Conservation (phyloP, 371 early-diverging fungal species). For the Apophysomyces trapeziformis region DNA sequence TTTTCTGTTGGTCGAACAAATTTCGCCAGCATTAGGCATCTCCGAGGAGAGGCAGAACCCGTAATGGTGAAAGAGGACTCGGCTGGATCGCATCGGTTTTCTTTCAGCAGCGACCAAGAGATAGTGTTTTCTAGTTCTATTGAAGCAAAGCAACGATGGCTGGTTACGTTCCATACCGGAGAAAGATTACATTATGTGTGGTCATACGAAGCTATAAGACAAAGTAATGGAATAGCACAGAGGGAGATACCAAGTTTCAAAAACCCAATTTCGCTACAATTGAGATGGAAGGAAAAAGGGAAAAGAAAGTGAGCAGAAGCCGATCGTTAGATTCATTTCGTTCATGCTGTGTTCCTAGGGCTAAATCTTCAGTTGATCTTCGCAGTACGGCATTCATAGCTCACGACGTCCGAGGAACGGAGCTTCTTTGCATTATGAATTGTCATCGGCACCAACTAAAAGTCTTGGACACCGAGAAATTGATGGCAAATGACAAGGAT, state of each 20-base stretch:
- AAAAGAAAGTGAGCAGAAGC: constrained; percentile 16
- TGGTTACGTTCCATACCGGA: constrained; percentile 16
- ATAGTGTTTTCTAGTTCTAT: constrained; percentile 15
- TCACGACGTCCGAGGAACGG: constrained; percentile 14
- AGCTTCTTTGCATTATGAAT: constrained; percentile 22
- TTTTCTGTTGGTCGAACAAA: background rate
- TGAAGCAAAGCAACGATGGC: constrained; percentile 13
- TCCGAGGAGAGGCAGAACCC: constrained; percentile 12
- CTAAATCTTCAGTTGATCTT: background rate
- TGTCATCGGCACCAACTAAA: background rate
- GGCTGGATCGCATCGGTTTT: constrained; percentile 1
- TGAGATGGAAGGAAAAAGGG: constrained; percentile 7
- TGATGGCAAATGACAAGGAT: constrained; percentile 8
- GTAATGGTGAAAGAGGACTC: constrained; percentile 14
- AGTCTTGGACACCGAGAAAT: background rate
- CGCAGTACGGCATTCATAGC: constrained; percentile 17
- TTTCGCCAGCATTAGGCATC: constrained; percentile 16
- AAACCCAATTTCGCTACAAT: background rate
- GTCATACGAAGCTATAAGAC: constrained; percentile 14
- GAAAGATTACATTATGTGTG: constrained; percentile 17
- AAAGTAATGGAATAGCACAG: background rate
- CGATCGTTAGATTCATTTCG: background rate
- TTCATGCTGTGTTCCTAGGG: constrained; percentile 16
- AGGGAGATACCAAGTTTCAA: constrained; percentile 12
- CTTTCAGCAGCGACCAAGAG: constrained; percentile 9